These are phyloP conservation scores for Byssochlamys sp. DNA, from an alignment of 2,329 filamentous ascomycete species.

Conservation along the genomic window DNA sequence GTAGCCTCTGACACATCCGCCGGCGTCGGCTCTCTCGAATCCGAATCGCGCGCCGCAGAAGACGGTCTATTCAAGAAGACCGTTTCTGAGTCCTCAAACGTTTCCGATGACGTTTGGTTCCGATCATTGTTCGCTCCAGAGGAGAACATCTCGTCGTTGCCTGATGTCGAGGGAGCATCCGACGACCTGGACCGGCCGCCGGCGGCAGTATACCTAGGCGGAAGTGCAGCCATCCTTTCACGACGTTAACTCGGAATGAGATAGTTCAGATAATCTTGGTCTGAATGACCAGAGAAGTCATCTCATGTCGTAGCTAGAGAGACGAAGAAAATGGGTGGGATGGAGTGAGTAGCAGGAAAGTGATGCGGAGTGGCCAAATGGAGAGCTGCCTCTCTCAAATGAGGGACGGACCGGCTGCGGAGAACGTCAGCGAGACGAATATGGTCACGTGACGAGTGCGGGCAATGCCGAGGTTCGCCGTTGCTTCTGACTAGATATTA, in stretches of 20 bases:
- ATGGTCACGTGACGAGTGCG: background rate
- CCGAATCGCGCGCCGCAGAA: constrained; percentile 2
- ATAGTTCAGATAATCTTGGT: background rate
- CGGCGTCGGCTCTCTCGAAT: constrained; percentile 12
- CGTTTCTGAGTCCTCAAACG: constrained; percentile 19
- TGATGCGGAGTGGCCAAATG: background rate
- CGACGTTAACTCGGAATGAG: background rate
- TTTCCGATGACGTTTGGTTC: constrained; percentile 7
- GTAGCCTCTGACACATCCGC: constrained; percentile 32
- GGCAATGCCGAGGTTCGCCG: background rate
- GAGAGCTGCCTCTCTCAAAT: background rate
- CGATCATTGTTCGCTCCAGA: constrained; percentile 1
- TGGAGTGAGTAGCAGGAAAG: background rate
- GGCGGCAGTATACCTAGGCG: constrained; percentile 19
- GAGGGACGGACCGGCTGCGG: background rate
- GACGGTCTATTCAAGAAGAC: constrained; percentile 20
- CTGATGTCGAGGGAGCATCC: constrained; percentile 14
- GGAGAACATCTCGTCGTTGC: constrained; percentile 8
- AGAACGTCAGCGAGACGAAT: background rate
- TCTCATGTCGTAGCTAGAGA: background rate
- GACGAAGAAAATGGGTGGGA: background rate
- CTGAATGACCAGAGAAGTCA: background rate
- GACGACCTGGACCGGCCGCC: constrained; percentile 17
- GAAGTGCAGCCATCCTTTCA: constrained; percentile 25
- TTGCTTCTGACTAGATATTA: background rate